Evolutionary conservation across 208 protist genomes (phyloP), one percentile per base, ranked within the genome.

Genomic region (Porcisia deanei): DNA sequence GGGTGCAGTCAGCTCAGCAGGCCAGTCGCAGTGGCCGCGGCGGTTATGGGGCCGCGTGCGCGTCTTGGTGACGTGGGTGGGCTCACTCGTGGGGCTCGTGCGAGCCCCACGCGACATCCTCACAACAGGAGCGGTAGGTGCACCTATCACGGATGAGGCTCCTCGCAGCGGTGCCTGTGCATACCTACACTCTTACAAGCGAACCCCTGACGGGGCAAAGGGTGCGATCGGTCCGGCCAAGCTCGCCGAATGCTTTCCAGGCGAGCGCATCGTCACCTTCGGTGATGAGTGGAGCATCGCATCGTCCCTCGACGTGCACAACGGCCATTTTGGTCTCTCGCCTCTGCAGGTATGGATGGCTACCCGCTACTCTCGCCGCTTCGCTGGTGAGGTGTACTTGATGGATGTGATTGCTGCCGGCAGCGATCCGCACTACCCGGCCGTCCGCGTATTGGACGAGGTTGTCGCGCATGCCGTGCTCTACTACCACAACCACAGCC

Each of bases 401-500:
- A 86, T 97, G 80, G 92, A 97, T 67, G 87, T 97, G 16, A 70
- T 82, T 14, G 80, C 88, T 9, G 73, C 81, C 16, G 88, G 88
- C 43, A 81, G 92, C 43, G 92, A 97, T 66, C 78, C 82, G 7
- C 83, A 84, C 68, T 87, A 89, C 71, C 88, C 88, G 20, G 72
- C 81, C 3, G 79, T 86, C 22, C 84, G 87, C 34, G 92, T 97
- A 0, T 64, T 95, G 30, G 92, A 97, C 72, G 92, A 97, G 80
- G 88, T 97, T 7, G 88, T 95, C 14, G 85, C 85, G 57, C 92
- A 97, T 76, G 90, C 92, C 0, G 89, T 95, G 39, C 83, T 97
- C 10, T 85, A 90, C 76, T 94, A 95, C 79, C 90, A 97, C 84
- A 80, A 89, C 61, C 84, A 86, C 61, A 89, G 81, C 68, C 80